Base-by-base conservation (phyloP, 2,329 filamentous ascomycete genomes). In the Stagonosporopsis vannaccii region DNA sequence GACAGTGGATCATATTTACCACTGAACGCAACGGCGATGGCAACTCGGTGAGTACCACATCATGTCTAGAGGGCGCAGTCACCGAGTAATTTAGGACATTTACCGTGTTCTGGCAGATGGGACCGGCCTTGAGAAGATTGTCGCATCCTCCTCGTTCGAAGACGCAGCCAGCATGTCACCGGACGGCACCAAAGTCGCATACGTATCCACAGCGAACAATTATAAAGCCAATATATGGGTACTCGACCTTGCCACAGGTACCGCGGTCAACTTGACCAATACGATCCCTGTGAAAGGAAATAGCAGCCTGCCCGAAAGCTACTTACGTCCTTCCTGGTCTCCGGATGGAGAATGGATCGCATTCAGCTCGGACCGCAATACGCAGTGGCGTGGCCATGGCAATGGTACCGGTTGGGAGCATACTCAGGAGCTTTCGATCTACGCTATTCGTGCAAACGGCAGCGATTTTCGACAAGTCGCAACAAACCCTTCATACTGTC, bases 1-100 rank as follows among this genome's bases (percentile, higher is more conserved):
- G 45, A 15, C 4, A 19, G 3, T 41, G 36, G 19, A 49, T 33
- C 13, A 40, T 6, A 2, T 28, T 42, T 15, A 28, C 22, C 2
- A 42, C 39, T 11, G 77, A 80, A 43, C 72, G 74, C 25, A 79
- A 79, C 17, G 39, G 39, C 3, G 30, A 32, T n/a, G 30, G 13
- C 39, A 28, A 19, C 11, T 42, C 23, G n/a, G 39, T 42, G 12
- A 19, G 23, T 63, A 67, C 13, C 30, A 32, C 12, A 15, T 6
- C 30, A 32, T 5, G 4, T 15, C 30, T 5, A 5, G 13, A 11
- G 8, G 1, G 12, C 3, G 15, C 5, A 32, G 13, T 15, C 15
- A 32, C 30, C 7, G 8, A n/a, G 7, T 2, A 32, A 6, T 5
- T 32, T 32, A 32, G 30, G 12, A 32, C 3, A 32, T n/a, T 4